Evolutionary conservation across 495 filamentous ascomycete species (phyloP), one percentile per base, ranked within the genome.

Genomic region (Eremomyces bilateralis): DNA sequence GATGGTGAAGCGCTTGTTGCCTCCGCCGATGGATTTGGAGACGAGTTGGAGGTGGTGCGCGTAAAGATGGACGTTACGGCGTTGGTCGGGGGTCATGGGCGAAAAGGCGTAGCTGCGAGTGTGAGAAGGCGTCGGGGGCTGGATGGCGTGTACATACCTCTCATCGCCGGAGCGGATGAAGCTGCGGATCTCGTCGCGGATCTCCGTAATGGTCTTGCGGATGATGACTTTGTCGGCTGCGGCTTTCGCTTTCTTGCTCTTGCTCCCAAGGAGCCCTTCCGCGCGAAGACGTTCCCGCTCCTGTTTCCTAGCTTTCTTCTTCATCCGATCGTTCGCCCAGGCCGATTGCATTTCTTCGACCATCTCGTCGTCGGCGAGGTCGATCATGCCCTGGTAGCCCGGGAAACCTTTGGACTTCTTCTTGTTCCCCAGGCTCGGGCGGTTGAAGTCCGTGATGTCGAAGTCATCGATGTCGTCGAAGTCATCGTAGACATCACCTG

Each of bases 391-490:
- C 8, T 27, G 8, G 24, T 27, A 27, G 6, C 24, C 24, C 37
- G 31, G 15, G 24, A 27, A 27, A 27, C 24, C 13, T 27, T 8
- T 27, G 8, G 24, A 27, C 44, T 73, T 76, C 28, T 63, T 43
- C 41, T 62, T 69, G 24, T 56, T 61, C 30, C 58, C 58, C 15
- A 70, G 37, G 35, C 64, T 71, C 4, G 61, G 71, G n/a, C 71
- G 64, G 16, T 75, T 63, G 50, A 76, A 78, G 42, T 88, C 81
- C 69, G 81, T 80, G 20, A 88, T 59, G 46, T 92, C 81, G 40
- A 92, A 69, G 18, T 67, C 74, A 42, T 73, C 69, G 44, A 13
- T 4, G 37, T 29, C 4, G 17, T 43, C 39, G 24, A 13, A 28
- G 13, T 28, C 24, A 8, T 28, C 24, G 24, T 13, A 8, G 24